Evolutionary conservation across 768 basidiomycete genomes (phyloP).

Genomic region (Trametes villosa): DNA sequence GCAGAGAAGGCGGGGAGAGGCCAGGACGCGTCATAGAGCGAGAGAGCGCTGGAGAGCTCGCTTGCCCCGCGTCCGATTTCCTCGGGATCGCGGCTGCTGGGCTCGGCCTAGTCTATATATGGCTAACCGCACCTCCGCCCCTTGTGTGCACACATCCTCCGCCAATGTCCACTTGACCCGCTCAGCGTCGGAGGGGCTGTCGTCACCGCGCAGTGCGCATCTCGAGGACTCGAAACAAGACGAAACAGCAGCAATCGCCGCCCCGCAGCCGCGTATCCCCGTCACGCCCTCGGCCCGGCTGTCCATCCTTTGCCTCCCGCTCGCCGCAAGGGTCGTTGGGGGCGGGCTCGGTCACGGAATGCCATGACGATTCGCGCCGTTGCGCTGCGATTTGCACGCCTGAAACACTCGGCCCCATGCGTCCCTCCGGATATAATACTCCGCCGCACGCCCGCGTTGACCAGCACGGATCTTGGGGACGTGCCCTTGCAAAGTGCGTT

Average conservation of each 20-base stretch:
- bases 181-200: neutral
- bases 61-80: no score
- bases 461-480: neutral
- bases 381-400: neutral
- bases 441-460: no score
- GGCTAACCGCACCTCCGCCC: neutral
- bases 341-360: neutral
- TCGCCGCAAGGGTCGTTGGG: slow-evolving; percentile 3
- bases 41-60: neutral
- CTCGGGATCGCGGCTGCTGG: neutral
- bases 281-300: neutral
- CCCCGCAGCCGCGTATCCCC: neutral
- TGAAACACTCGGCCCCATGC: slow-evolving; percentile 10
- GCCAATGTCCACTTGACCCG: neutral
- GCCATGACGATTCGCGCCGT: slow-evolving; percentile 9
- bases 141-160: slow-evolving; percentile 7
- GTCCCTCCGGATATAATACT: no score
- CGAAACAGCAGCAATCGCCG: slow-evolving; percentile 14
- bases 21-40: no score
- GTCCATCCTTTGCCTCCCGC: neutral
- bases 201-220: neutral
- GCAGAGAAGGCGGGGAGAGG: no score
- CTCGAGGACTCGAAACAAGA: slow-evolving; percentile 16
- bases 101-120: slow-evolving; percentile 2
- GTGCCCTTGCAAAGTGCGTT: no score